Conservation (phyloP, 2,329 filamentous ascomycete genomes). For the Ramularia collo-cygni region DNA sequence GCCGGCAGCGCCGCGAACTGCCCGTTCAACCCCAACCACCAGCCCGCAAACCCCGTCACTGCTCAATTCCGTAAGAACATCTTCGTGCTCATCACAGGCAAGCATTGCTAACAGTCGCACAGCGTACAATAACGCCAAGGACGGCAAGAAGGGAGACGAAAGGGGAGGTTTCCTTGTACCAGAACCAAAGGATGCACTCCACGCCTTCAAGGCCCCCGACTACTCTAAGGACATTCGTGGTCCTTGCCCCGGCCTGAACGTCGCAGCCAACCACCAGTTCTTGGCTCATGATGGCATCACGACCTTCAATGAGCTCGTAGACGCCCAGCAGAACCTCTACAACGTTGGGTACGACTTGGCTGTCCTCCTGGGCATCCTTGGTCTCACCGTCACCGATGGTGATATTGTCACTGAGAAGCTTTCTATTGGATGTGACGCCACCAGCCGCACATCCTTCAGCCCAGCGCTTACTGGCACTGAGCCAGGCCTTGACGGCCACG, state of each 20-base stretch:
- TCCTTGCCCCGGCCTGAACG: conserved; percentile 38
- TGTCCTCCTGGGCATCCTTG: conserved; percentile 34
- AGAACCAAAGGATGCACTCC: conserved; percentile 34
- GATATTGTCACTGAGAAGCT: conserved; percentile 38
- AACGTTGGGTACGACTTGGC: conserved; percentile 40
- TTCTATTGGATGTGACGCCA: conserved; percentile 42
- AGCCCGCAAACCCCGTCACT: conserved; percentile 31
- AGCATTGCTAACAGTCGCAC: neutral
- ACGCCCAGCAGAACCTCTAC: conserved; percentile 41
- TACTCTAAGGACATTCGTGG: conserved; percentile 35
- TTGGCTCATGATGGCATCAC: conserved; percentile 38
- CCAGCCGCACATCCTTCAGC: conserved; percentile 33
- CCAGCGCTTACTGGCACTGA: conserved; percentile 32
- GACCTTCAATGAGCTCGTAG: conserved; percentile 39
- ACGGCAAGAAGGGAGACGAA: conserved; percentile 36
- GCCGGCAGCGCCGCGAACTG: conserved; percentile 27
- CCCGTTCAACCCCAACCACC: conserved; percentile 35
- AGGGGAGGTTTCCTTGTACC: conserved; percentile 41
- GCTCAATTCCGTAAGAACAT: conserved; percentile 26
- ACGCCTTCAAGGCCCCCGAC: conserved; percentile 33
- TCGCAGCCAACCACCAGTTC: conserved; percentile 40
- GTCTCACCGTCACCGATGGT: conserved; percentile 35
- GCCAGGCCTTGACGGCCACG: conserved; percentile 39
- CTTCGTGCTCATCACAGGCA: neutral
- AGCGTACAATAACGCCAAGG: conserved; percentile 36